Evolutionary conservation across 192 early-diverging fungal genomes (phyloP).

Genomic region (Backusella psychrophila): DNA sequence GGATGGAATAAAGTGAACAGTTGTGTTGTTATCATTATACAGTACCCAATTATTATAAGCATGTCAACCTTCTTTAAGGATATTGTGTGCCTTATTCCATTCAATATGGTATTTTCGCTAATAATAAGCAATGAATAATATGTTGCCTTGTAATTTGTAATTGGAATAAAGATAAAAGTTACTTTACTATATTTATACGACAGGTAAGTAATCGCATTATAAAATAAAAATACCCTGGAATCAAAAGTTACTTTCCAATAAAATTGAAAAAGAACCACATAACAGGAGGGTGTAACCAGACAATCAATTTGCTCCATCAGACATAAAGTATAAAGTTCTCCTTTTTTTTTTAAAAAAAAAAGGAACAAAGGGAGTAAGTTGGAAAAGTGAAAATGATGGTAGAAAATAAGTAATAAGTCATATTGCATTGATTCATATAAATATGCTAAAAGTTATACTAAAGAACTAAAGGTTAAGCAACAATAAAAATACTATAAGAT

Average conservation of each 20-base stretch:
- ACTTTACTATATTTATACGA: neutral
- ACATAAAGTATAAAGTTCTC: neutral
- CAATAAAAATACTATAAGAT: neutral
- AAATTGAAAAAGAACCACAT: neutral
- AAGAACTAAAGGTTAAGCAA: neutral
- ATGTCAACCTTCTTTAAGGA: no score
- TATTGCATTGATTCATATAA: neutral
- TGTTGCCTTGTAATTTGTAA: no score
- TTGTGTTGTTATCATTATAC: no score
- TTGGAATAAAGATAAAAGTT: no score
- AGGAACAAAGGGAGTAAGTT: neutral
- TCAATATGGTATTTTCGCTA: no score
- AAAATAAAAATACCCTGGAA: neutral
- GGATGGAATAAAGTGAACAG: no score
- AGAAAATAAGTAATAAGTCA: neutral
- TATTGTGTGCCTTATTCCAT: no score
- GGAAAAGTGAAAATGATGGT: neutral
- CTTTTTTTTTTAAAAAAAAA: neutral
- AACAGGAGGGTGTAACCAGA: neutral
- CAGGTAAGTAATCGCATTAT: neutral
- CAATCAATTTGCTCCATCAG: neutral
- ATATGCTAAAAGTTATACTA: neutral
- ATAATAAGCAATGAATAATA: no score
- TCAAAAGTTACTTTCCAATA: neutral
- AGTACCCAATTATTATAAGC: no score